These are phyloP conservation scores for Elsinoe necatrix DNA, from an alignment of 2,329 filamentous ascomycete genomes.

Conservation along the genomic window DNA sequence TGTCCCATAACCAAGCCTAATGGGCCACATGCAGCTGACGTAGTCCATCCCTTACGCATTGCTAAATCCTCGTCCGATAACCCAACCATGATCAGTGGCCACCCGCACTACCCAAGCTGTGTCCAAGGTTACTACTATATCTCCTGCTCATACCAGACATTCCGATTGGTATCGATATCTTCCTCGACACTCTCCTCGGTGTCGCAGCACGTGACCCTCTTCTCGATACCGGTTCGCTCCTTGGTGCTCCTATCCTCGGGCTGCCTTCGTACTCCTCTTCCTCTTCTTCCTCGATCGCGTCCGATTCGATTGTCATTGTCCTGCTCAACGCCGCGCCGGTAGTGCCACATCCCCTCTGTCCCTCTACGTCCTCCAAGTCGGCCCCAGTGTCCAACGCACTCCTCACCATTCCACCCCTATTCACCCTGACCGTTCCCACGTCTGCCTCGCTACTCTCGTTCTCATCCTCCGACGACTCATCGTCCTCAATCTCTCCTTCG, in stretches of 20 bases:
- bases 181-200: slow-evolving; percentile 30
- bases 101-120: slow-evolving; percentile 28
- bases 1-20: too few species aligned
- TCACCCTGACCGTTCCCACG: slow-evolving; percentile 23
- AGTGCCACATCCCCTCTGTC: slow-evolving; percentile 35
- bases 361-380: slow-evolving; percentile 17
- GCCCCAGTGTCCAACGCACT: background rate
- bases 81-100: background rate
- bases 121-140: slow-evolving; percentile 39
- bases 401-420: background rate
- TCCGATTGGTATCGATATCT: slow-evolving; percentile 38
- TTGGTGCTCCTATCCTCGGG: slow-evolving; percentile 13
- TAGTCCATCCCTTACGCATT: background rate
- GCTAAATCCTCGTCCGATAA: background rate
- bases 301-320: slow-evolving; percentile 25
- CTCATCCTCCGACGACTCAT: slow-evolving; percentile 30
- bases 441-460: slow-evolving; percentile 18
- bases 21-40: too few species aligned
- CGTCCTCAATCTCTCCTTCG: slow-evolving; percentile 27
- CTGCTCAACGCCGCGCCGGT: slow-evolving; percentile 30
- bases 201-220: slow-evolving; percentile 17
- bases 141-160: slow-evolving; percentile 40
- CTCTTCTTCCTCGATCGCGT: slow-evolving; percentile 21
- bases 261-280: slow-evolving; percentile 19
- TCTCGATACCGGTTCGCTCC: slow-evolving; percentile 18